A percentile compares a stretch with the other conserved stretches of the same genome.
Conservation (phyloP, 768 basidiomycete genomes). For the Austroboletus festivus region DNA sequence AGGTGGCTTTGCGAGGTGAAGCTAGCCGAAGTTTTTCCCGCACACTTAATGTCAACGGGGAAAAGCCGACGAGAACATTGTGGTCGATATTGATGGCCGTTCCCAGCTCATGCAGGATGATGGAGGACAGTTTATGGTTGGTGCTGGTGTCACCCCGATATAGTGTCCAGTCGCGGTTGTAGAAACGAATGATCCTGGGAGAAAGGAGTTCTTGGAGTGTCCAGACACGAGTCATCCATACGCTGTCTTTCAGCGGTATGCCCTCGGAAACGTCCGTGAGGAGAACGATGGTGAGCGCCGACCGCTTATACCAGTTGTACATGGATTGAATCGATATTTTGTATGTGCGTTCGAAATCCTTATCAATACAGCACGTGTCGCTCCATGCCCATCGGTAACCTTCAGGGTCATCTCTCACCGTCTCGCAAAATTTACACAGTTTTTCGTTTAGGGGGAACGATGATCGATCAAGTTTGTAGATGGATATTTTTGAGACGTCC, state of each 20-base stretch:
- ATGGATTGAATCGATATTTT: background rate
- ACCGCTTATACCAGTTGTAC: background rate
- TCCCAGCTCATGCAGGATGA: background rate
- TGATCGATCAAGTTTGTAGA: background rate
- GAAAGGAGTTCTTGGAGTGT: background rate
- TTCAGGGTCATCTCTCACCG: background rate
- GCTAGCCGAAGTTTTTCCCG: background rate
- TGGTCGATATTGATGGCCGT: background rate
- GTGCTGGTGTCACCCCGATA: background rate
- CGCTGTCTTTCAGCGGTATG: background rate
- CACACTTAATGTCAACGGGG: background rate
- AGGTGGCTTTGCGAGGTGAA: background rate
- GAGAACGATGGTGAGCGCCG: background rate
- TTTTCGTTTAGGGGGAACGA: background rate
- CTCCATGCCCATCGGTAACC: background rate
- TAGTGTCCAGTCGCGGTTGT: background rate
- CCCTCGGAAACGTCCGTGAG: background rate
- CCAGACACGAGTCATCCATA: background rate
- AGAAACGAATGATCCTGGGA: background rate
- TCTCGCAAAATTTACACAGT: background rate
- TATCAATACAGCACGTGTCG: background rate
- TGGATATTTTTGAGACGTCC: background rate
- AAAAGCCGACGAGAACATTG: background rate
- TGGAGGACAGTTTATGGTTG: background rate
- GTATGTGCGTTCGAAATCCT: background rate